Conservation (phyloP, 495 filamentous ascomycete species). For the Glarea lozoyensis region DNA sequence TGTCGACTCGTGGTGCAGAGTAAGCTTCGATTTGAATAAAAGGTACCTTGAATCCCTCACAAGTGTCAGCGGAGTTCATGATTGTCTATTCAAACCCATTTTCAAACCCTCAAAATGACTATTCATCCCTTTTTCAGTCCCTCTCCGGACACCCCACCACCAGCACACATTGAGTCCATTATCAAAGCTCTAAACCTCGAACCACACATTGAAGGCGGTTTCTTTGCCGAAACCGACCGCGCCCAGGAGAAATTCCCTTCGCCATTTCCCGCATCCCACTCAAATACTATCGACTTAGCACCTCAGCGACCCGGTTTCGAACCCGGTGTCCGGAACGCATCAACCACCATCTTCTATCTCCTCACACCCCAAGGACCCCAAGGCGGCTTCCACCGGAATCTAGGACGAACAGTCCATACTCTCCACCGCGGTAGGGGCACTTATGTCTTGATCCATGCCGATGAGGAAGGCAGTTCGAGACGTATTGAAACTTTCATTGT, state of each 20-base stretch:
- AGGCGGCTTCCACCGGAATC: constrained; percentile 53
- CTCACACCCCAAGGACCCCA: constrained; percentile 46
- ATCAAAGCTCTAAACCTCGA: constrained; percentile 36
- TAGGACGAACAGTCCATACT: constrained; percentile 51
- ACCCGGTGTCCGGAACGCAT: constrained; percentile 32
- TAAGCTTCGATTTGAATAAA: neutral
- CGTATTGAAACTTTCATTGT: constrained; percentile 54
- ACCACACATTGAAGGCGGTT: constrained; percentile 56
- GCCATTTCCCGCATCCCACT: constrained; percentile 30
- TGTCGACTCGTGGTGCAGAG: neutral
- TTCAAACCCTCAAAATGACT: too few species aligned
- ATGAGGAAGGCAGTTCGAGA: constrained; percentile 31
- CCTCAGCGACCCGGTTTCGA: constrained; percentile 25
- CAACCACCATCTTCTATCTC: constrained; percentile 51
- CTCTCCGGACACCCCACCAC: constrained; percentile 23
- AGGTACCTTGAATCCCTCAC: neutral
- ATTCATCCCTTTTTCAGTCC: constrained; percentile 21
- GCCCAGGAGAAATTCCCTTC: constrained; percentile 38
- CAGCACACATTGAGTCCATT: constrained; percentile 26
- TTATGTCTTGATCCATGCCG: constrained; percentile 52
- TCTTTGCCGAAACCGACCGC: constrained; percentile 54
- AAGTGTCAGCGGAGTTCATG: too few species aligned
- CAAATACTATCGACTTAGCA: constrained; percentile 13
- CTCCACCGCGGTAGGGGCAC: constrained; percentile 48
- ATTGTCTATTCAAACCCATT: too few species aligned